These are phyloP conservation scores for Trichoderma guizhouense DNA, from an alignment of 2,329 filamentous ascomycete species.

Conservation along the genomic window DNA sequence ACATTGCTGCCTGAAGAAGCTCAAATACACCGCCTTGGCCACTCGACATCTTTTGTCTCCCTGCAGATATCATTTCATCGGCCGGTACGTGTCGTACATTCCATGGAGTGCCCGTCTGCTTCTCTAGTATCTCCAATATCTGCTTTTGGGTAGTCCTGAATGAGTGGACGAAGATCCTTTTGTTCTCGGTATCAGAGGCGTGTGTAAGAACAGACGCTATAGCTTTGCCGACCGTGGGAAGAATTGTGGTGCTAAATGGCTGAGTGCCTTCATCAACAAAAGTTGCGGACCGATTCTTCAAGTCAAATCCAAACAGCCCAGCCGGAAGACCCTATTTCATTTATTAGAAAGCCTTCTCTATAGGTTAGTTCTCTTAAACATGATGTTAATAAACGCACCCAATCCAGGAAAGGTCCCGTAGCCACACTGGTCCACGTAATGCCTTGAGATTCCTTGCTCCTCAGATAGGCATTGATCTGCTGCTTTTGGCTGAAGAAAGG, in stretches of 20 bases:
- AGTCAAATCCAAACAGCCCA: background rate
- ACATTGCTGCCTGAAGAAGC: background rate
- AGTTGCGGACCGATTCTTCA: background rate
- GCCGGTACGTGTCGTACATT: background rate
- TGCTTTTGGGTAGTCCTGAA: background rate
- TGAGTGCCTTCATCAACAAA: background rate
- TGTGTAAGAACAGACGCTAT: background rate
- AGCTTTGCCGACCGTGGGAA: background rate
- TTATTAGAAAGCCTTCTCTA: background rate
- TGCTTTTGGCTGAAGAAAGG: background rate
- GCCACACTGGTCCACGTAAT: background rate
- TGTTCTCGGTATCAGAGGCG: background rate
- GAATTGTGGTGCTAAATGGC: background rate
- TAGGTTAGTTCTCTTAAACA: background rate
- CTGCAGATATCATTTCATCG: background rate
- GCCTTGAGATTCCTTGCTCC: background rate
- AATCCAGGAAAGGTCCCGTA: background rate
- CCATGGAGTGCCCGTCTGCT: background rate
- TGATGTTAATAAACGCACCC: background rate
- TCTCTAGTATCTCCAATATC: background rate
- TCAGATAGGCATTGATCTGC: background rate
- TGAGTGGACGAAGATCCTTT: background rate
- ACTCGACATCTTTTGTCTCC: background rate
- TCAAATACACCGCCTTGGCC: background rate
- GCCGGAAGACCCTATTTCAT: background rate